phyloP scores from a whole-genome alignment of 805 yeast genomes.

The Kuraishia piskuri region DNA sequence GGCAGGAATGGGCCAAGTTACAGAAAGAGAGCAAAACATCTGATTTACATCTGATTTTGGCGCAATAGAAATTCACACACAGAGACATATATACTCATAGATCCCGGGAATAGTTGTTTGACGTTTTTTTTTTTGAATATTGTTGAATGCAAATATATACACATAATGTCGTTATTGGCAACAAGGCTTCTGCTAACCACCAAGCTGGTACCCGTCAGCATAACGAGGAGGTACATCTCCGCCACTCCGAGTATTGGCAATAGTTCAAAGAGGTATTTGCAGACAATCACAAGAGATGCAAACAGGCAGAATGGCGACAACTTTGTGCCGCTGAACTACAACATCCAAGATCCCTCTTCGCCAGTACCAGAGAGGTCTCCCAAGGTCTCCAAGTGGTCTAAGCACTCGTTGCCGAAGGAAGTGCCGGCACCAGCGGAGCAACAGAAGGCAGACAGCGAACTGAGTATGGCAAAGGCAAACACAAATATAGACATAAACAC shows the following conservation, averaged over 20 bases:
- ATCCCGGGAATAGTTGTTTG: too few relatives aligned
- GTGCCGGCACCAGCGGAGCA: background rate
- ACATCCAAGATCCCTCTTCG: slow-evolving; percentile 1
- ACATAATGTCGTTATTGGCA: background rate
- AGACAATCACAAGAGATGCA: slow-evolving; percentile 4
- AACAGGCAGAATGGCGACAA: slow-evolving; percentile 2
- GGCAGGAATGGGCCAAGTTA: background rate
- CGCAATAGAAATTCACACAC: background rate
- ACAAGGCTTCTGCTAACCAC: background rate
- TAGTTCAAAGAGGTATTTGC: background rate
- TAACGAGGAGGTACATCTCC: background rate
- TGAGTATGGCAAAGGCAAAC: background rate
- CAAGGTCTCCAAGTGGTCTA: slow-evolving; percentile 7
- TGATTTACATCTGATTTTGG: too few relatives aligned
- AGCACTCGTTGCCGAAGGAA: slow-evolving; percentile 8
- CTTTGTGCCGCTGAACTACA: slow-evolving; percentile 3
- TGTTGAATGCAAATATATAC: too few relatives aligned
- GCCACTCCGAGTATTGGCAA: background rate
- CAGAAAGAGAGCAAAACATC: background rate
- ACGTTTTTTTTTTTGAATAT: too few relatives aligned
- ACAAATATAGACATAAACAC: background rate
- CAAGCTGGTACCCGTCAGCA: background rate
- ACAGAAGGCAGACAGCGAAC: background rate
- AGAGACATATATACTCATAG: too few relatives aligned
- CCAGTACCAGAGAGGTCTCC: background rate